phyloP scores from a whole-genome alignment of 306 rosid species.

The Ormosia emarginata region DNA sequence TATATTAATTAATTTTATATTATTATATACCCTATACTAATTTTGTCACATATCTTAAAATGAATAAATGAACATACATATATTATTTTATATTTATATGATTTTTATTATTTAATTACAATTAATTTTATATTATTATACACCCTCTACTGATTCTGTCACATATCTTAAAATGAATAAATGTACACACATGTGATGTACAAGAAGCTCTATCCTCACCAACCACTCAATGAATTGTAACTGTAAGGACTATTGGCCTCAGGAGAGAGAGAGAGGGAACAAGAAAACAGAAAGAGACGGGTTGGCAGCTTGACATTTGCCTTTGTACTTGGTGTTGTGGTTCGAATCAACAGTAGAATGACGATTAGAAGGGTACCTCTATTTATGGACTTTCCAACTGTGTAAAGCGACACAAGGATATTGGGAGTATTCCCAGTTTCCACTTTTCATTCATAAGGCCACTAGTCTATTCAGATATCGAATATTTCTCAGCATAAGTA shows the following conservation, averaged over 20 bases:
- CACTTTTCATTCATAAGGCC: slow-evolving; percentile 12
- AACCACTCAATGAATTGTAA: neutral
- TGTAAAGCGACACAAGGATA: slow-evolving; percentile 22
- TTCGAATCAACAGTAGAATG: slow-evolving; percentile 16
- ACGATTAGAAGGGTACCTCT: slow-evolving; percentile 25
- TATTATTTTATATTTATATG: no score
- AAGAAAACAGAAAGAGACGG: slow-evolving; percentile 18
- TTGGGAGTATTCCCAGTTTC: slow-evolving; percentile 5
- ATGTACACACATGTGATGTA: neutral
- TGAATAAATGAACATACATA: no score
- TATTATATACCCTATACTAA: no score
- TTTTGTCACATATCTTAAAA: no score
- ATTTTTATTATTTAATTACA: no score
- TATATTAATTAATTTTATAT: no score
- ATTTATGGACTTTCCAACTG: slow-evolving; percentile 26
- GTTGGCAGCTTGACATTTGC: slow-evolving; percentile 26
- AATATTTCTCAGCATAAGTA: neutral
- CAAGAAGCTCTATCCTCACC: neutral
- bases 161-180: no score
- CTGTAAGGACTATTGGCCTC: neutral
- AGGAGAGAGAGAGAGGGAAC: neutral
- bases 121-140: no score
- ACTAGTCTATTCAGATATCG: slow-evolving; percentile 8
- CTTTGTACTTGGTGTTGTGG: slow-evolving; percentile 26
- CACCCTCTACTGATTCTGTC: no score